Evolutionary conservation across 2,329 filamentous ascomycete genomes (phyloP).

Genomic region (Pleochaeta shiraiana): DNA sequence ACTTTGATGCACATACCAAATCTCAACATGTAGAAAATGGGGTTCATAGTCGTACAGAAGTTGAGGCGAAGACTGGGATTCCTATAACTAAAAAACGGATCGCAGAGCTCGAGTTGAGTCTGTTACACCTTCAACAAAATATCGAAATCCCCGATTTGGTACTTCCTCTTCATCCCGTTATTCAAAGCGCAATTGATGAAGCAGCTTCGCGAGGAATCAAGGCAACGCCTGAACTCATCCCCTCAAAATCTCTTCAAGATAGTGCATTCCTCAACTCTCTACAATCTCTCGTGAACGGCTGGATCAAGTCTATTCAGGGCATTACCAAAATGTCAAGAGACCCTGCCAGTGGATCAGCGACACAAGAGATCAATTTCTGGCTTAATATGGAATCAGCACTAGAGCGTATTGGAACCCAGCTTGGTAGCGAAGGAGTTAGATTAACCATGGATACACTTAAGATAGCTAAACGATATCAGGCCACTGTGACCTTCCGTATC

Average conservation of each 20-base stretch:
- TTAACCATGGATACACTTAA: conserved; percentile 89
- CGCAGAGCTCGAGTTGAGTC: conserved; percentile 75
- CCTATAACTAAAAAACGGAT: conserved; percentile 96
- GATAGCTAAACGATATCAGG: conserved; percentile 94
- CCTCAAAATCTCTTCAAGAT: conserved; percentile 55
- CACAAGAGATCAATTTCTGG: conserved; percentile 99
- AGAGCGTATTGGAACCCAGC: conserved; percentile 75
- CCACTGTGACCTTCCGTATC: conserved; percentile 86
- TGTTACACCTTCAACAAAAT: conserved; percentile 89
- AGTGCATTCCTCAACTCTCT: conserved; percentile 85
- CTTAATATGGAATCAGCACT: conserved; percentile 87
- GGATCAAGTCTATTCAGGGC: conserved; percentile 96
- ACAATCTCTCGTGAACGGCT: conserved; percentile 83
- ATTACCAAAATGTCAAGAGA: conserved; percentile 92
- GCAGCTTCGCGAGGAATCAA: conserved; percentile 43
- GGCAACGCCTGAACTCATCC: conserved; percentile 59
- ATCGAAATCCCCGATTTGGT: conserved; percentile 91
- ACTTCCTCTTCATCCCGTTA: conserved; percentile 68
- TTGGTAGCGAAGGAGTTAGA: conserved; percentile 70
- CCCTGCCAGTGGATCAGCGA: conserved; percentile 52
- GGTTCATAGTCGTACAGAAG: conserved; percentile 52
- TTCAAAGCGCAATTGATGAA: conserved; percentile 67
- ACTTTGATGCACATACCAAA: conserved; percentile 93
- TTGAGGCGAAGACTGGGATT: conserved; percentile 83
- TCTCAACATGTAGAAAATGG: conserved; percentile 46